Conservation (phyloP, 139 green algal genomes). For the Chlamydomonas eustigma region DNA sequence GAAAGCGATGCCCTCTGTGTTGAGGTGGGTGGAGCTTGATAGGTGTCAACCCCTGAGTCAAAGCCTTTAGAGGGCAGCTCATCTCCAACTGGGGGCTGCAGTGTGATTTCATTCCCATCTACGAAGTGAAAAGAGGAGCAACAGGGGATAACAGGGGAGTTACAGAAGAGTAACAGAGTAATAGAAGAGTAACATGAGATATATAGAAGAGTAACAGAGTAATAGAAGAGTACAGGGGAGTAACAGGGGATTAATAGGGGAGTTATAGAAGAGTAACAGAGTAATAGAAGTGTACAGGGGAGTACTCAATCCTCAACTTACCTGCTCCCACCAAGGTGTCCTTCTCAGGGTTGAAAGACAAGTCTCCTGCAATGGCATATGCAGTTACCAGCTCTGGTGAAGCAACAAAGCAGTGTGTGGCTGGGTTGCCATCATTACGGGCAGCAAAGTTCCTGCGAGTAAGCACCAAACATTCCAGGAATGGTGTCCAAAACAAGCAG, state of each 20-base stretch:
- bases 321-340: constrained; percentile 24
- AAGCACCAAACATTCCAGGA: no score
- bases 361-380: constrained; percentile 60
- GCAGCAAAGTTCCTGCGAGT: constrained; percentile 85
- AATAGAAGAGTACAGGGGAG: no score
- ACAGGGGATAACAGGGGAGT: no score
- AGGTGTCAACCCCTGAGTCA: constrained; percentile 64
- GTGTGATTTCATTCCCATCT: constrained; percentile 83
- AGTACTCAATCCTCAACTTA: no score
- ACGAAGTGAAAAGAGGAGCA: constrained; percentile 9
- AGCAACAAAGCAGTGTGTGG: constrained; percentile 89
- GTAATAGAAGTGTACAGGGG: no score
- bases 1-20: not conserved
- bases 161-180: no score
- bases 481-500: no score
- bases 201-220: no score
- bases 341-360: constrained; percentile 96
- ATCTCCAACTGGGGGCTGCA: constrained; percentile 75
- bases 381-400: constrained; percentile 86
- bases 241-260: no score
- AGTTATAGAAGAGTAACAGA: no score
- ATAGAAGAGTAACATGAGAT: no score
- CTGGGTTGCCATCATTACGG: constrained; percentile 91
- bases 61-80: constrained; percentile 84
- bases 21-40: constrained; percentile 40